A percentile compares a stretch with the other conserved stretches of the same genome.
These are phyloP conservation scores for Antrodiella citrinella DNA, from an alignment of 768 basidiomycete species.

Conservation along the genomic window DNA sequence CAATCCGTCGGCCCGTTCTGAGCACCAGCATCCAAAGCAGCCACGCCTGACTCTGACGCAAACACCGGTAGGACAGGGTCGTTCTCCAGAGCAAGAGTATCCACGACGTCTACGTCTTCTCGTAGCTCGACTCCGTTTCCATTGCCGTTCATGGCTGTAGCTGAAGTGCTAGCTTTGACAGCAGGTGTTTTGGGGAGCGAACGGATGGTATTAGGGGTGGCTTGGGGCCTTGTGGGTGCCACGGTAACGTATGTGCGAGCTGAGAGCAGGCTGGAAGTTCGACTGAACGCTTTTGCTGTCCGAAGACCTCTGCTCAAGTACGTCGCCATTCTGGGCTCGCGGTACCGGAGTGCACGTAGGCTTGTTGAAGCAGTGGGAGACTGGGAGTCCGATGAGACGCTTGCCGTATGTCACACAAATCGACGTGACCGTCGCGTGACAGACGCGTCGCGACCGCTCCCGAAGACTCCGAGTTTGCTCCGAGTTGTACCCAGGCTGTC, in stretches of 20 bases:
- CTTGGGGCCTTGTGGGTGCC: conserved; percentile 3
- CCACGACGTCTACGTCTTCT: conserved; percentile 9
- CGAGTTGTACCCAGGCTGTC: too few species aligned
- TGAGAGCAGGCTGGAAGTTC: background rate
- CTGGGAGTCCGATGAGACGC: background rate
- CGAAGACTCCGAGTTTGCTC: too few species aligned
- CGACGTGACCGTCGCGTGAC: background rate
- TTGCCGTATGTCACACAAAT: too few species aligned
- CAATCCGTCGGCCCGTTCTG: conserved; percentile 51
- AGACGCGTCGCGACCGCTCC: background rate
- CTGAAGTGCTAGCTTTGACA: conserved; percentile 24
- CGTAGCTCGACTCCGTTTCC: conserved; percentile 13
- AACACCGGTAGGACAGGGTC: background rate
- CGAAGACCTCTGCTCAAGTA: background rate
- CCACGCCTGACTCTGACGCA: too few species aligned
- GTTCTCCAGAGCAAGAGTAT: conserved; percentile 15
- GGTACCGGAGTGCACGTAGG: too few species aligned
- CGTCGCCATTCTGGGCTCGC: background rate
- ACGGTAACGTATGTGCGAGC: conserved; percentile 5
- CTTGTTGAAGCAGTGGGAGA: background rate
- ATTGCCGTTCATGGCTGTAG: conserved; percentile 15
- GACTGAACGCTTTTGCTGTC: background rate
- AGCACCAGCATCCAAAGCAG: too few species aligned
- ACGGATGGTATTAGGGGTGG: background rate
- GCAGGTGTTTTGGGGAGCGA: conserved; percentile 13